A percentile compares a stretch with the other conserved stretches of the same genome.
Evolutionary conservation across 2,329 filamentous ascomycete genomes (phyloP).

Genomic region (Cordyceps pruinosa): DNA sequence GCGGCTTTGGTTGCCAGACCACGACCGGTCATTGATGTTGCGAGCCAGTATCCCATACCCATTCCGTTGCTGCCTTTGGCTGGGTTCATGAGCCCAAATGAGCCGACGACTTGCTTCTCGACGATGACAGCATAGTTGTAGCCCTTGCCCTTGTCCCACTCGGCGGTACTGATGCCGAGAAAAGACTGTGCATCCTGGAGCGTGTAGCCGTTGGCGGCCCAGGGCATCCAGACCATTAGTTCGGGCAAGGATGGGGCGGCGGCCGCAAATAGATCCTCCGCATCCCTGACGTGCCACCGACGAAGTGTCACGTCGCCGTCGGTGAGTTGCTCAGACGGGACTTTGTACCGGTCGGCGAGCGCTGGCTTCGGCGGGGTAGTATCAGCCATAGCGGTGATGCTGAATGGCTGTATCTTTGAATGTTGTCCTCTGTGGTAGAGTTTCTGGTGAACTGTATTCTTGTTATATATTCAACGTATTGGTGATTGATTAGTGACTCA

Average conservation of each 20-base stretch:
- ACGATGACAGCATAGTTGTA: conserved; percentile 16
- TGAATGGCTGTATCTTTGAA: neutral
- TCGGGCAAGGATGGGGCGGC: conserved; percentile 13
- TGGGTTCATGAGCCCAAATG: conserved; percentile 13
- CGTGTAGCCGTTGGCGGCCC: conserved; percentile 15
- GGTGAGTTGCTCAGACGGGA: conserved; percentile 8
- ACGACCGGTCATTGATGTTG: conserved; percentile 14
- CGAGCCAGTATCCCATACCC: conserved; percentile 18
- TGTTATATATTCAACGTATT: neutral
- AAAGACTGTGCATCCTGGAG: conserved; percentile 11
- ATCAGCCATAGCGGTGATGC: neutral
- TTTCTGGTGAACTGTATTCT: neutral
- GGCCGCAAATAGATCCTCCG: conserved; percentile 6
- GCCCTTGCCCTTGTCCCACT: conserved; percentile 11
- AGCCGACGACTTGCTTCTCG: conserved; percentile 11
- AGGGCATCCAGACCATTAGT: conserved; percentile 17
- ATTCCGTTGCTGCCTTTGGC: neutral
- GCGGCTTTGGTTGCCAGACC: conserved; percentile 16
- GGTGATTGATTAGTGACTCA: neutral
- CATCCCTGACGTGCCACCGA: conserved; percentile 15
- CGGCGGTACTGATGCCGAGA: conserved; percentile 1
- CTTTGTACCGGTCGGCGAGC: conserved; percentile 1
- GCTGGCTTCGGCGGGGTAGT: neutral
- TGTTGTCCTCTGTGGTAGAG: neutral
- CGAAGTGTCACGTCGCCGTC: conserved; percentile 14